Conservation (phyloP, 208 protist genomes). For the Herpetomonas tarakana region DNA sequence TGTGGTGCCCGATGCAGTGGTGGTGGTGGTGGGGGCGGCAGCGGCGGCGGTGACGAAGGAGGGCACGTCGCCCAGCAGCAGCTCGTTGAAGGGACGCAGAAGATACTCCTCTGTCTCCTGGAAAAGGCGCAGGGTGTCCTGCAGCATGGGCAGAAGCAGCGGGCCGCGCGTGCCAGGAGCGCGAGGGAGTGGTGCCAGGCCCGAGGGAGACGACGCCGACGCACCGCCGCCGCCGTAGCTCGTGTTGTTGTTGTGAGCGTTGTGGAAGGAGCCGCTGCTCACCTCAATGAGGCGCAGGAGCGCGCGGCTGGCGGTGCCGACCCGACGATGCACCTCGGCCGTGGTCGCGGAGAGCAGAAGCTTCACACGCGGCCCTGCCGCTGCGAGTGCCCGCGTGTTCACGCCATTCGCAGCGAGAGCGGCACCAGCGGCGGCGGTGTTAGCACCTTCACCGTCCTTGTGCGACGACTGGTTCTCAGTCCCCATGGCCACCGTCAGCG, state of each 20-base stretch:
- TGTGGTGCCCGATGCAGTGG: too few relatives aligned
- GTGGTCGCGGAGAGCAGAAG: conserved; percentile 34
- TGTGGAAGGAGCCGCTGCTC: neutral
- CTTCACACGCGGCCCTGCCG: conserved; percentile 20
- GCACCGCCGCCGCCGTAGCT: neutral
- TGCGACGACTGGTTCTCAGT: neutral
- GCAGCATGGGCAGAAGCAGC: conserved; percentile 9
- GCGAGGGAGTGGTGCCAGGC: too few relatives aligned
- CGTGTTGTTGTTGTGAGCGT: neutral
- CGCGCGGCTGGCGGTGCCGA: conserved; percentile 30
- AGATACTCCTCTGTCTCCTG: conserved; percentile 40
- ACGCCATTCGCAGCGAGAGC: neutral
- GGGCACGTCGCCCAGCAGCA: conserved; percentile 13
- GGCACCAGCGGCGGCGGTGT: neutral
- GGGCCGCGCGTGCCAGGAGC: neutral
- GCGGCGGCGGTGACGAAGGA: conserved; percentile 1
- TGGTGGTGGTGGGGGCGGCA: neutral
- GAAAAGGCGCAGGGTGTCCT: conserved; percentile 38
- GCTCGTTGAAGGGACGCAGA: conserved; percentile 57
- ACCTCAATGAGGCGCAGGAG: conserved; percentile 32
- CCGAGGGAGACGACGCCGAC: too few relatives aligned
- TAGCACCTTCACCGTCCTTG: neutral
- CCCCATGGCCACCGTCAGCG: conserved; percentile 23
- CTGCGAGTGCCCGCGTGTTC: conserved; percentile 7
- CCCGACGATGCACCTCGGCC: conserved; percentile 54